Conservation (phyloP, 768 basidiomycete species). For the Cystofilobasidium ferigula region DNA sequence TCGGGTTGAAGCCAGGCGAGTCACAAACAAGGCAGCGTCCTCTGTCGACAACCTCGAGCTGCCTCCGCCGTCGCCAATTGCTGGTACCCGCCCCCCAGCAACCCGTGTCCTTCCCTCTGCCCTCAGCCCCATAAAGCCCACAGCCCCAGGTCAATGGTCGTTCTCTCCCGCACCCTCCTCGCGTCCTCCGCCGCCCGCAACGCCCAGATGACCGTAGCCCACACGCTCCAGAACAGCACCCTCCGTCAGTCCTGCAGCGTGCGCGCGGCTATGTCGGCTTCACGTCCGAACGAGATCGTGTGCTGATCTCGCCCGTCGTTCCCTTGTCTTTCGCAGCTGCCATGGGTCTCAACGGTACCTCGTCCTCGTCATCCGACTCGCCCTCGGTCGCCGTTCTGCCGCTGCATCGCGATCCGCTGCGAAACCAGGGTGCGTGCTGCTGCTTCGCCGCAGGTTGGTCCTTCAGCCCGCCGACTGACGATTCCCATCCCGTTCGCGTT, state of each 20-base stretch:
- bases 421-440: conserved; percentile 19
- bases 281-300: neutral
- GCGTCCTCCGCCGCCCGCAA: neutral
- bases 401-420: conserved; percentile 17
- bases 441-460: neutral
- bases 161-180: neutral
- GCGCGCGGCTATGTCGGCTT: neutral
- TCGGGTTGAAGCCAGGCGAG: no score
- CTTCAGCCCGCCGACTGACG: neutral
- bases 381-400: neutral
- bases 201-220: neutral
- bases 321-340: no score
- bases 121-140: no score
- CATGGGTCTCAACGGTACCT: neutral
- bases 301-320: no score
- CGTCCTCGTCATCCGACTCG: neutral
- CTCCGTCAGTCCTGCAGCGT: neutral
- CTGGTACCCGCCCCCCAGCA: no score
- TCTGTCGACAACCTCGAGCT: no score
- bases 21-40: no score
- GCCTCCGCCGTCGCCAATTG: no score
- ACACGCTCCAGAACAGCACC: neutral
- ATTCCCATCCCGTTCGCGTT: neutral
- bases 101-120: no score
- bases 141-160: no score